A percentile compares a stretch with the other conserved stretches of the same genome.
phyloP scores from a whole-genome alignment of 2,329 filamentous ascomycete genomes.

The Trichoderma atrobrunneum region DNA sequence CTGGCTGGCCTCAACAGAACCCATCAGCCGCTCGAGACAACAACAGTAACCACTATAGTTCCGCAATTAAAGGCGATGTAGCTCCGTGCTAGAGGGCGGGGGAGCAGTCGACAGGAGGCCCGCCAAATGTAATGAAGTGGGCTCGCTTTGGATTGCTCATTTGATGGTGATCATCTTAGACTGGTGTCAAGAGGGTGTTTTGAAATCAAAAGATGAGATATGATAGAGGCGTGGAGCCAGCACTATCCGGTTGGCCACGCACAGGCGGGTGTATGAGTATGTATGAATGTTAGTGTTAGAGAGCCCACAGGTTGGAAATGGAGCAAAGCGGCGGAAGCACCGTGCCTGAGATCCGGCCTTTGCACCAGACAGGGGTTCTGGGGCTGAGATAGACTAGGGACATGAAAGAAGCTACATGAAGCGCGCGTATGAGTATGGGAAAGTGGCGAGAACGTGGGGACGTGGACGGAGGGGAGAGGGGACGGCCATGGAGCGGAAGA shows the following conservation, averaged over 20 bases:
- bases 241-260: background rate
- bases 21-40: conserved; percentile 8
- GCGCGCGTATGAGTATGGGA: background rate
- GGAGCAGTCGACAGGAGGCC: background rate
- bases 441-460: background rate
- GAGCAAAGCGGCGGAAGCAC: background rate
- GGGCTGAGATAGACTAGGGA: background rate
- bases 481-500: background rate
- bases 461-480: background rate
- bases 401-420: background rate
- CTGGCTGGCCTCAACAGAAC: background rate
- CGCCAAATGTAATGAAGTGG: background rate
- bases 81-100: background rate
- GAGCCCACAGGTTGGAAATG: background rate
- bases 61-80: background rate
- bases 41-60: background rate
- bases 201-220: conserved; percentile 15
- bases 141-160: background rate
- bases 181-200: background rate
- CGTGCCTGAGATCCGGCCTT: background rate
- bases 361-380: background rate
- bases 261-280: background rate
- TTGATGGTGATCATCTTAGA: background rate
- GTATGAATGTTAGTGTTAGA: background rate
- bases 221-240: conserved; percentile 15